These are phyloP conservation scores for Malania oleifera DNA, from an alignment of 164 flowering plant genomes.

Conservation along the genomic window DNA sequence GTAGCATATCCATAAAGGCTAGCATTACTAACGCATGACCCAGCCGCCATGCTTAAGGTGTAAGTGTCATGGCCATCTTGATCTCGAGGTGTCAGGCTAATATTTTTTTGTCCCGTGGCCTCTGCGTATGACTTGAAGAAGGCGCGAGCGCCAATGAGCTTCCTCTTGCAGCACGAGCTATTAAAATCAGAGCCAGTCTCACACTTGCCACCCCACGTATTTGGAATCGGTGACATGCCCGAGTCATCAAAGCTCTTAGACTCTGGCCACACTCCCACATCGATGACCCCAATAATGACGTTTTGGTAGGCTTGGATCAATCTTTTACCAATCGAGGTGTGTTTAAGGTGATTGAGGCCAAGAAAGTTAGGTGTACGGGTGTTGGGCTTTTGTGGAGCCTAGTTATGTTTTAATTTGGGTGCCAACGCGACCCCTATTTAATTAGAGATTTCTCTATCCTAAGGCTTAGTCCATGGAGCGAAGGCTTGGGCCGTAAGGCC, in stretches of 20 bases:
- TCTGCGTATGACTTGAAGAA: slow-evolving; percentile 71
- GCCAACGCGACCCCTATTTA: too few relatives aligned
- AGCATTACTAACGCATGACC: slow-evolving; percentile 49
- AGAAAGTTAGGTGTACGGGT: slow-evolving; percentile 68
- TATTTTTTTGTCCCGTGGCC: slow-evolving; percentile 17
- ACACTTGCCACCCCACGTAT: slow-evolving; percentile 62
- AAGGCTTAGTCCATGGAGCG: too few relatives aligned
- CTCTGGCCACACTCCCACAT: slow-evolving; percentile 87
- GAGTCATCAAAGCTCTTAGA: slow-evolving; percentile 52
- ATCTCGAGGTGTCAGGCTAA: slow-evolving; percentile 47
- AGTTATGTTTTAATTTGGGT: too few relatives aligned
- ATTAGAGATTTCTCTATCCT: too few relatives aligned
- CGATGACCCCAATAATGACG: slow-evolving; percentile 71
- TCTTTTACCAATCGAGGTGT: too few relatives aligned
- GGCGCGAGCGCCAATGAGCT: slow-evolving; percentile 72
- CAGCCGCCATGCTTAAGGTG: slow-evolving; percentile 83
- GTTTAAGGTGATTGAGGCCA: slow-evolving; percentile 44
- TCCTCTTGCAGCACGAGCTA: slow-evolving; percentile 53
- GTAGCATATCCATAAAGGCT: slow-evolving; percentile 72
- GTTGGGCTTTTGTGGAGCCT: too few relatives aligned
- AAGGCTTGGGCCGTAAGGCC: too few relatives aligned
- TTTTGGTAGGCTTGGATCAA: slow-evolving; percentile 44
- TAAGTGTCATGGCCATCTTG: slow-evolving; percentile 86
- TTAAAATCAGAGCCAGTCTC: slow-evolving; percentile 51
- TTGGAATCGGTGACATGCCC: slow-evolving; percentile 51